These are phyloP conservation scores for Pseudocohnilembus persalinus DNA, from an alignment of 169 alveolate genomes.

Conservation along the genomic window DNA sequence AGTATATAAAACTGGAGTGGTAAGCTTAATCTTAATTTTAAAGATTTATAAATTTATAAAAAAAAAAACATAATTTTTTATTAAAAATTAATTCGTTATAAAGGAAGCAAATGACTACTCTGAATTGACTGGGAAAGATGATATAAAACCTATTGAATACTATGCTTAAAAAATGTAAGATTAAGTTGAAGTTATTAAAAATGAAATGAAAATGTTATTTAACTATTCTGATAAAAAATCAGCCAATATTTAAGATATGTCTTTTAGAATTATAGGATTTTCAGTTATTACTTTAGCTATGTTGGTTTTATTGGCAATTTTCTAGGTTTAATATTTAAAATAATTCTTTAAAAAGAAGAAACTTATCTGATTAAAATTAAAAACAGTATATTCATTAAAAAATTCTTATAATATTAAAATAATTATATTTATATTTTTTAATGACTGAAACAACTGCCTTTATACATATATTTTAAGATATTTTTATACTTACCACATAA, in stretches of 20 bases:
- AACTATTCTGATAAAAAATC: background rate
- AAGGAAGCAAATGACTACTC: constrained; percentile 28
- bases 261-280: constrained; percentile 11
- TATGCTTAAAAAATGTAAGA: constrained; percentile 19
- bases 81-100: too few species aligned
- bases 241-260: constrained; percentile 8
- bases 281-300: constrained; percentile 20
- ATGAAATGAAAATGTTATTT: constrained; percentile 28
- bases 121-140: background rate
- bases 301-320: constrained; percentile 13
- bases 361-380: background rate
- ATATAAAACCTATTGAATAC: constrained; percentile 17
- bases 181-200: constrained; percentile 4
- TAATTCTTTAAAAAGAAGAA: constrained; percentile 21
- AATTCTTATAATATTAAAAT: too few species aligned
- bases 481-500: too few species aligned
- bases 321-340: constrained; percentile 13
- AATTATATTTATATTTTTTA: too few species aligned
- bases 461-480: too few species aligned
- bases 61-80: too few species aligned
- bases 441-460: too few species aligned
- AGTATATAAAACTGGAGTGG: background rate
- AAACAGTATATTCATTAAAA: too few species aligned
- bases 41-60: too few species aligned
- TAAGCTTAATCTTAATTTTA: too few species aligned